Evolutionary conservation across 495 filamentous ascomycete genomes (phyloP), one percentile per base, ranked within the genome.

Genomic region (Talaromyces liani): DNA sequence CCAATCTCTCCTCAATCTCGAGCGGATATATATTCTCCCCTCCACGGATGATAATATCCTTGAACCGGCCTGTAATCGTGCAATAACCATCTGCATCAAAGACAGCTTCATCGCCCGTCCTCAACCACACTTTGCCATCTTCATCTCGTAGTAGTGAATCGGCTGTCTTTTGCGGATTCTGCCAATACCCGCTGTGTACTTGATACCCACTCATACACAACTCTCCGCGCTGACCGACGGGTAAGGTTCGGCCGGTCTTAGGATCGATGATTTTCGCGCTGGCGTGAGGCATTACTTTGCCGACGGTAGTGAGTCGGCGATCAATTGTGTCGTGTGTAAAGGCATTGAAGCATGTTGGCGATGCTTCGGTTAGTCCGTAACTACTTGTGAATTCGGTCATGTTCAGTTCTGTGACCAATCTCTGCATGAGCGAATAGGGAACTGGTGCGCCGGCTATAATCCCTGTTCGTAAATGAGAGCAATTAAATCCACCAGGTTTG

Each of bases 21-120:
- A 89, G 77, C 2, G 88, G 88, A 66, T 88, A 88, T 64, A 90
- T 88, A 71, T 96, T 97, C 74, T 97, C 91, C 6, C 92, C 92
- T 61, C 88, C 92, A 61, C 85, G 69, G 62, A 87, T 88, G 65
- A 87, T 86, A 39, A 88, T 82, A 64, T 88, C 86, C 75, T 87
- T 88, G 66, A 87, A 85, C 39, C 85, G 64, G 0, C 86, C 86
- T 1, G 83, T 87, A 12, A 73, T 70, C 8, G 60, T 61, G 16
- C 61, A 66, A 29, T 69, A 70, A 4, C 88, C 87, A 33, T 82
- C 71, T 24, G 82, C 79, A 64, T 87, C 82, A 67, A 90, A 88
- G 0, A 84, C 77, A 1, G 85, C 88, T 73, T 90, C 87, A 65
- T 90, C 88, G 24, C 88, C 88, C 0, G 88, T 89, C 65, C 84